A percentile compares a stretch with the other conserved stretches of the same genome.
Conservation (phyloP, 2,329 filamentous ascomycete species). For the Stenocarpella maydis region DNA sequence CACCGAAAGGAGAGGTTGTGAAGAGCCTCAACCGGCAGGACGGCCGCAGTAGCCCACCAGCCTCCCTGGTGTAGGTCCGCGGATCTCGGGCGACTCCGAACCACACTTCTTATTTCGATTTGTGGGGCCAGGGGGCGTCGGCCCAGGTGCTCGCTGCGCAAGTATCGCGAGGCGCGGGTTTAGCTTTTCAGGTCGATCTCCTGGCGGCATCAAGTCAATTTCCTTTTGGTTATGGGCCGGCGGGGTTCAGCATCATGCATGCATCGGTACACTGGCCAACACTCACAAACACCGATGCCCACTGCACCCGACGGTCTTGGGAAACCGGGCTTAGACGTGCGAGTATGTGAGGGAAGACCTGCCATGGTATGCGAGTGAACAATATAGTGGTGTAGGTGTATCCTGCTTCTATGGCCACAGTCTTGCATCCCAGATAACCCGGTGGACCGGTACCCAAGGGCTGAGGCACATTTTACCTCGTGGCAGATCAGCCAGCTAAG, state of each 20-base stretch:
- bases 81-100: constrained; percentile 34
- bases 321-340: too few relatives aligned
- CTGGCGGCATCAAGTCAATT: constrained; percentile 11
- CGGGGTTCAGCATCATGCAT: background rate
- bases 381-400: too few relatives aligned
- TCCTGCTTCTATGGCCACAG: too few relatives aligned
- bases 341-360: too few relatives aligned
- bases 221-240: background rate
- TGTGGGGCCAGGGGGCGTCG: constrained; percentile 23
- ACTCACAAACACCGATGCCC: too few relatives aligned
- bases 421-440: background rate
- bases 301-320: too few relatives aligned
- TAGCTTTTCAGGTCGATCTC: constrained; percentile 23
- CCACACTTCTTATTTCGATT: constrained; percentile 5
- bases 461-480: background rate
- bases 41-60: constrained; percentile 1
- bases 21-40: constrained; percentile 27
- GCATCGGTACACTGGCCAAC: too few relatives aligned
- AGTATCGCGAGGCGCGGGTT: background rate
- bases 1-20: background rate
- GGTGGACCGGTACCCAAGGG: background rate
- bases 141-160: constrained; percentile 12
- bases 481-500: background rate
- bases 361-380: too few relatives aligned
- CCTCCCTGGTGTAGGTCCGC: constrained; percentile 11